These are phyloP conservation scores for Epithele typhae DNA, from an alignment of 768 basidiomycete genomes.

Conservation along the genomic window DNA sequence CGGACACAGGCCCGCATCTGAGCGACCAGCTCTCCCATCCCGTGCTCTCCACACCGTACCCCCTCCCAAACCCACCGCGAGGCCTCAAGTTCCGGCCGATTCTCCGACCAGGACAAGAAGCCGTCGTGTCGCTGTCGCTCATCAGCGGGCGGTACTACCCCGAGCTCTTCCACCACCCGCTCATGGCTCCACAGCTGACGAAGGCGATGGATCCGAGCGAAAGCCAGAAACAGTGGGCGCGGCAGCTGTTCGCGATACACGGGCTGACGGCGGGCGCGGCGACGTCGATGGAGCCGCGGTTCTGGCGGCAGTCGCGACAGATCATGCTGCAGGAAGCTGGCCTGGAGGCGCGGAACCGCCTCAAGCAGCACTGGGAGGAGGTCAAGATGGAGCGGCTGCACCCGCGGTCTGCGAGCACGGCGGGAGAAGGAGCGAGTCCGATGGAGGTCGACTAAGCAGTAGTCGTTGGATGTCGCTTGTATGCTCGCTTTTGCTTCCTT, in stretches of 20 bases:
- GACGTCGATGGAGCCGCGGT: constrained; percentile 67
- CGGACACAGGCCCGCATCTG: background rate
- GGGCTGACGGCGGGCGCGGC: constrained; percentile 62
- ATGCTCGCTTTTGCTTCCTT: background rate
- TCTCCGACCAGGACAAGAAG: constrained; percentile 55
- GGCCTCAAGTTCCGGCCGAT: constrained; percentile 72
- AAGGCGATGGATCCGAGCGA: constrained; percentile 34
- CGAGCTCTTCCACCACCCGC: constrained; percentile 59
- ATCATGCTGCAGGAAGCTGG: constrained; percentile 65
- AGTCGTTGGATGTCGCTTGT: background rate
- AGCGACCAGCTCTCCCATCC: constrained; percentile 33
- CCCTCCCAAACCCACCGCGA: constrained; percentile 59
- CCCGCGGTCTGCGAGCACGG: background rate
- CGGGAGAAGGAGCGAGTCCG: background rate
- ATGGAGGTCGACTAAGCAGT: constrained; percentile 12
- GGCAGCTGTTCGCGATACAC: constrained; percentile 68
- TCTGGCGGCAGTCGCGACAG: constrained; percentile 47
- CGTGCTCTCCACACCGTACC: constrained; percentile 27
- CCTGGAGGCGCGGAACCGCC: constrained; percentile 26
- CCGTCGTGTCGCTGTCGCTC: constrained; percentile 61
- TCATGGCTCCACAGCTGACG: constrained; percentile 40
- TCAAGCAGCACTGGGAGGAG: constrained; percentile 19
- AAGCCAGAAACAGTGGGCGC: constrained; percentile 32
- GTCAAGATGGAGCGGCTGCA: constrained; percentile 12
- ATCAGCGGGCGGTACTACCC: constrained; percentile 84